A percentile compares a stretch with the other conserved stretches of the same genome.
Conservation (phyloP, 441 rosid genomes). For the Pelargonium myrrhifolium region DNA sequence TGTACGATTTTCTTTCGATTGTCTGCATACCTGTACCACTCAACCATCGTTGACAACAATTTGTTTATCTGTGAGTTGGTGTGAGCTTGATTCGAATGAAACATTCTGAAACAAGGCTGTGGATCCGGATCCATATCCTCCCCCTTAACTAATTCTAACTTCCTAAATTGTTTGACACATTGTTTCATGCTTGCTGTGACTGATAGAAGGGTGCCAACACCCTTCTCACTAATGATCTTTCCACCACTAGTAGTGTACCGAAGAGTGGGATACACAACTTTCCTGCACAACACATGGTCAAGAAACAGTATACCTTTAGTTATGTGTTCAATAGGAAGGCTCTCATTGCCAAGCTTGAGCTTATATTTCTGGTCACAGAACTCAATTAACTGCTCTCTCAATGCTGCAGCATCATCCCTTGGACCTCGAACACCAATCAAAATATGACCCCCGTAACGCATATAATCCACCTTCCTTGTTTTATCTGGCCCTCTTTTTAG, state of each 20-base stretch:
- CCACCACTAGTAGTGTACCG: constrained; percentile 91
- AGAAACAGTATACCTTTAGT: constrained; percentile 97
- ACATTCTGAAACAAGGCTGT: constrained; percentile 96
- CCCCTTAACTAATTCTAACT: constrained; percentile 72
- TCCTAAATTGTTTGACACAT: constrained; percentile 84
- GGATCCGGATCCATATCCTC: constrained; percentile 95
- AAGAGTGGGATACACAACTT: constrained; percentile 91
- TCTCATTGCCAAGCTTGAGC: constrained; percentile 86
- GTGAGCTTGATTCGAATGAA: constrained; percentile 95
- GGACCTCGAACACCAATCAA: constrained; percentile 92
- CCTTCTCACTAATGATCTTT: constrained; percentile 93
- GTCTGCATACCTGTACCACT: constrained; percentile 92
- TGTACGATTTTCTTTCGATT: constrained; percentile 85
- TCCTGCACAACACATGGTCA: constrained; percentile 86
- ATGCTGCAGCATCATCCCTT: constrained; percentile 82
- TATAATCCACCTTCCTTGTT: constrained; percentile 80
- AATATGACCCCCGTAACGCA: constrained; percentile 85
- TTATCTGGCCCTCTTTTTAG: constrained; percentile 96
- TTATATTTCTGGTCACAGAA: constrained; percentile 82
- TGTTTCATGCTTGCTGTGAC: constrained; percentile 92
- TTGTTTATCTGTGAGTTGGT: constrained; percentile 93
- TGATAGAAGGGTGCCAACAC: constrained; percentile 85
- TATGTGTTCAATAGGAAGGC: constrained; percentile 84
- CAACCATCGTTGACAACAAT: constrained; percentile 74
- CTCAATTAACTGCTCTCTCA: constrained; percentile 88